phyloP scores from a whole-genome alignment of 2,329 filamentous ascomycete species.

The Aureobasidium lini region DNA sequence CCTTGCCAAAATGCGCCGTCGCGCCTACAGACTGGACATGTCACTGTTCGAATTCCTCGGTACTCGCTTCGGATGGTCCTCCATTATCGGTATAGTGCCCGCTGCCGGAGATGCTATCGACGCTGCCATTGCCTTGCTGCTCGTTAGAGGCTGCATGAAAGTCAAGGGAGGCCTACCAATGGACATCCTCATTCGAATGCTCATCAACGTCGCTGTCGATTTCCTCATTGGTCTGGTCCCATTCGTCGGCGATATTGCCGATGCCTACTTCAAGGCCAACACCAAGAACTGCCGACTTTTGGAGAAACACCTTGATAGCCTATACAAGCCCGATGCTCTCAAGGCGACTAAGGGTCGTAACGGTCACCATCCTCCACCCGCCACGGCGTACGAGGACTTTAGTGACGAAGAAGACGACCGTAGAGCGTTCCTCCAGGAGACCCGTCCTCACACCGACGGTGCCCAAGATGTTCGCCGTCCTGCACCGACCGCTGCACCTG shows the following conservation, averaged over 20 bases:
- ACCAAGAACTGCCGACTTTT: constrained; percentile 66
- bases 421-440: constrained; percentile 13
- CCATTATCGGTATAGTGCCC: constrained; percentile 76
- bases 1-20: constrained; percentile 76
- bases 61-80: constrained; percentile 81
- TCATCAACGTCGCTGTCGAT: constrained; percentile 69
- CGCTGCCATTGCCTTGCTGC: constrained; percentile 63
- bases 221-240: constrained; percentile 68
- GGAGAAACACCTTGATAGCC: constrained; percentile 60
- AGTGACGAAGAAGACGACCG: constrained; percentile 30
- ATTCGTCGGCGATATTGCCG: constrained; percentile 66
- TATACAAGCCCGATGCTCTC: constrained; percentile 46
- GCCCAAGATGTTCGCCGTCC: constrained; percentile 6
- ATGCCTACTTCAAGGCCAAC: constrained; percentile 67
- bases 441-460: background rate
- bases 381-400: constrained; percentile 41
- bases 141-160: constrained; percentile 63
- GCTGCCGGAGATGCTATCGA: constrained; percentile 72
- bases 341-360: constrained; percentile 23
- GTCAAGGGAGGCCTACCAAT: constrained; percentile 66
- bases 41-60: constrained; percentile 74
- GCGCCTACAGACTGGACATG: constrained; percentile 81
- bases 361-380: constrained; percentile 33
- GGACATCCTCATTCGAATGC: constrained; percentile 60
- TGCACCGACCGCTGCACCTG: background rate